phyloP scores from a whole-genome alignment of 306 rosid species.

The Vigna reflexopilosa region DNA sequence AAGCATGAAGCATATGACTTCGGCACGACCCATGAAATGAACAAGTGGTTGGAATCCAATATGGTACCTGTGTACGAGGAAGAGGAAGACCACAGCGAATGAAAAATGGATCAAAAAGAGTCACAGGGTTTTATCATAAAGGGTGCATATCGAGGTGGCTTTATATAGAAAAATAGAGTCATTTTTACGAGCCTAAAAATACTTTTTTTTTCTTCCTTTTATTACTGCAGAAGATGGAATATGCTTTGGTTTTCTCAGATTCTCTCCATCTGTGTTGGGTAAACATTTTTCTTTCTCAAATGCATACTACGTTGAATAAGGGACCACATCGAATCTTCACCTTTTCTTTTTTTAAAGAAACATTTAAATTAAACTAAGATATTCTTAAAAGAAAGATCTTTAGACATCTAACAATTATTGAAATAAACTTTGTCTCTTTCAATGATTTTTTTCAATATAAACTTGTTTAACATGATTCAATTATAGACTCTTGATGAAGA shows the following conservation, averaged over 20 bases:
- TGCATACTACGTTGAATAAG: neutral
- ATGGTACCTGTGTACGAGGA: constrained; percentile 57
- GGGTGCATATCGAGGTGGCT: neutral
- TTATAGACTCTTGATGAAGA: neutral
- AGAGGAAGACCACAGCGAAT: constrained; percentile 31
- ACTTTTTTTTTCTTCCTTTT: neutral
- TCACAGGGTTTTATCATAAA: constrained; percentile 17
- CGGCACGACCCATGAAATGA: constrained; percentile 36
- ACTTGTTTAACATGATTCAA: constrained; percentile 11
- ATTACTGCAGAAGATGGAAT: constrained; percentile 31
- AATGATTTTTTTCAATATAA: neutral
- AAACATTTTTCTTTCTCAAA: neutral
- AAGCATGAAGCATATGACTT: constrained; percentile 21
- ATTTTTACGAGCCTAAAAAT: neutral
- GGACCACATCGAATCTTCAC: constrained; percentile 6
- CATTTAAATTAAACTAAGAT: neutral
- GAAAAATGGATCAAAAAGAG: constrained; percentile 22
- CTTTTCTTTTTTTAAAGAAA: neutral
- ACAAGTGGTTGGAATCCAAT: constrained; percentile 4
- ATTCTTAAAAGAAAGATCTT: neutral
- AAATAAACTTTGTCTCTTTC: neutral
- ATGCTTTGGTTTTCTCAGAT: constrained; percentile 37
- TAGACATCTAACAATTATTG: neutral
- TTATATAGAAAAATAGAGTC: constrained; percentile 47
- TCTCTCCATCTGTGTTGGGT: neutral